Evolutionary conservation across 169 alveolate genomes (phyloP).

Genomic region (Perkinsus chesapeaki): DNA sequence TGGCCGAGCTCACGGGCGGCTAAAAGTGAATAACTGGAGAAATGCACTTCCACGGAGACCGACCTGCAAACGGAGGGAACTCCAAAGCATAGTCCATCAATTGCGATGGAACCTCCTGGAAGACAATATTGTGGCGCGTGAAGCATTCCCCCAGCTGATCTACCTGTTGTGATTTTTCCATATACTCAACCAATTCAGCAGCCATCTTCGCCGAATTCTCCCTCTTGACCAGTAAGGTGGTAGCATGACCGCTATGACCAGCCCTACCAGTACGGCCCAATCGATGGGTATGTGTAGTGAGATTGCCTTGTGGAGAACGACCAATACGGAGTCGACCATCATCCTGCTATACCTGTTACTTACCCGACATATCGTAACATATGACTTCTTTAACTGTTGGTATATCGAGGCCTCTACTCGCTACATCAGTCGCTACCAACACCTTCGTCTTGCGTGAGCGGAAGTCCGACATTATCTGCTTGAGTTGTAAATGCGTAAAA

Average conservation of each 20-base stretch:
- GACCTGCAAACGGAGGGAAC: slow-evolving; percentile 1
- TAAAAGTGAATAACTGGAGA: not conserved
- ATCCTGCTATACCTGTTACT: slow-evolving; percentile 64
- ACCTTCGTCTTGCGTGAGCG: slow-evolving; percentile 49
- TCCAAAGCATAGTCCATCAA: not conserved
- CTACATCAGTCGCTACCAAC: slow-evolving; percentile 55
- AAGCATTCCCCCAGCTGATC: not conserved
- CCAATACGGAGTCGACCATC: not conserved
- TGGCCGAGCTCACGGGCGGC: not conserved
- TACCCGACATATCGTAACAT: slow-evolving; percentile 85
- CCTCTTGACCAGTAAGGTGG: not conserved
- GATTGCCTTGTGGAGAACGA: not conserved
- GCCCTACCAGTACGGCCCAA: slow-evolving; percentile 8
- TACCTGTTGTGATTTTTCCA: not conserved
- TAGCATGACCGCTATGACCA: not conserved
- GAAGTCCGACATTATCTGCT: slow-evolving; percentile 47
- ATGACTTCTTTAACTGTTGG: slow-evolving; percentile 78
- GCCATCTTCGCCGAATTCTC: not conserved
- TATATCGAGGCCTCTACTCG: slow-evolving; percentile 84
- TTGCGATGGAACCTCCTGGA: not conserved
- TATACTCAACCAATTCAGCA: not conserved
- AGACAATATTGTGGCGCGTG: not conserved
- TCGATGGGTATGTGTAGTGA: slow-evolving; percentile 5
- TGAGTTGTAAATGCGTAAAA: too few relatives aligned
- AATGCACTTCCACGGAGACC: not conserved